Conservation (phyloP, 2,329 filamentous ascomycete genomes). For the Penicillium sumatraense region DNA sequence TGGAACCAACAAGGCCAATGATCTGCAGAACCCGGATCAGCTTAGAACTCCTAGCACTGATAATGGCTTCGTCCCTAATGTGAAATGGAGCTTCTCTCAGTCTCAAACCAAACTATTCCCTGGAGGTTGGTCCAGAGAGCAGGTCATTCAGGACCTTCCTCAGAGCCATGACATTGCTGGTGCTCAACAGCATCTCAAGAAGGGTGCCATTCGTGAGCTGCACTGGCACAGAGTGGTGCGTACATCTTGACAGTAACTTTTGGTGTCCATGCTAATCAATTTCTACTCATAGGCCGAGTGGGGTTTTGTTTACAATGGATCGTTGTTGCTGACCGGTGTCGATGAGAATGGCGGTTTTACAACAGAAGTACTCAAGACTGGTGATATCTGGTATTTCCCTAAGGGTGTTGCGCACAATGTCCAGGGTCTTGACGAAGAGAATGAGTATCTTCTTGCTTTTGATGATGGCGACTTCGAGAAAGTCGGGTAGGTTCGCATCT, state of each 20-base stretch:
- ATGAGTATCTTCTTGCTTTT: conserved; percentile 70
- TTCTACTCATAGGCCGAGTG: conserved; percentile 61
- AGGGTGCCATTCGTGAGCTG: conserved; percentile 68
- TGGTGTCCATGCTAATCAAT: not conserved
- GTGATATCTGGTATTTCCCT: conserved; percentile 72
- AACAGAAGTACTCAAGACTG: conserved; percentile 62
- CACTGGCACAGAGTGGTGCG: conserved; percentile 71
- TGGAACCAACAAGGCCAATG: conserved; percentile 65
- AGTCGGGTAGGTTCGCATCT: conserved; percentile 51
- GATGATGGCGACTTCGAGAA: conserved; percentile 70
- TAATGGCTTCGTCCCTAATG: conserved; percentile 66
- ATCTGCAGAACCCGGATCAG: conserved; percentile 67
- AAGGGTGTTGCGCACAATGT: conserved; percentile 68
- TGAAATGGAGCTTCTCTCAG: conserved; percentile 73
- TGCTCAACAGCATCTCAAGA: conserved; percentile 70
- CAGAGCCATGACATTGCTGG: conserved; percentile 68
- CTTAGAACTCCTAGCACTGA: conserved; percentile 67
- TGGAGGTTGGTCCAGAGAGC: conserved; percentile 69
- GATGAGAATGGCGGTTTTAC: conserved; percentile 61
- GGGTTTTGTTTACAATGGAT: conserved; percentile 66
- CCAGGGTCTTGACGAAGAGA: conserved; percentile 66
- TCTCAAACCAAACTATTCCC: conserved; percentile 66
- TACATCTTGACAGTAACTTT: not conserved
- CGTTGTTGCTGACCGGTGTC: conserved; percentile 63
- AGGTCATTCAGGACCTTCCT: conserved; percentile 69